Conservation (phyloP, 371 early-diverging fungal species). For the Mortierella polycephala region DNA sequence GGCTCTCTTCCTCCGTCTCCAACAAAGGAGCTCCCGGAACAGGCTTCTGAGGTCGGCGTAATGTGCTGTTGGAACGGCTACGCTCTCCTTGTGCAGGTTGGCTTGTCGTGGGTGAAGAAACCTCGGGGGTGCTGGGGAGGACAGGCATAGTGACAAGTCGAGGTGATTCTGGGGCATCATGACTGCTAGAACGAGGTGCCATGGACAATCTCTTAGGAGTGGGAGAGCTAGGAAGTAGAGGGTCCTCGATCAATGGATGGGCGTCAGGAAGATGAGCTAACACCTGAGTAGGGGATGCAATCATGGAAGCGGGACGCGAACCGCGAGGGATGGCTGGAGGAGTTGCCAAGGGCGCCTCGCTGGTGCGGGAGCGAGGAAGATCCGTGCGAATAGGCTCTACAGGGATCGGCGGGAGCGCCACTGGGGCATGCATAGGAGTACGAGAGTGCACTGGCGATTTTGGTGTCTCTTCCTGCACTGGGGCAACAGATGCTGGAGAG, state of each 20-base stretch:
- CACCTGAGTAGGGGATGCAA: conserved; percentile 24
- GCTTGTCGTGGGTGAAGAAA: conserved; percentile 15
- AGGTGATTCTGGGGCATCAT: conserved; percentile 26
- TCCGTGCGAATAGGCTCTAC: conserved; percentile 26
- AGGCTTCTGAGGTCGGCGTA: conserved; percentile 40
- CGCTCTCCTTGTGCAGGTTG: conserved; percentile 16
- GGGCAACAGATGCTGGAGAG: conserved; percentile 6
- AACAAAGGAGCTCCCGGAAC: conserved; percentile 39
- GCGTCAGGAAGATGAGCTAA: conserved; percentile 14
- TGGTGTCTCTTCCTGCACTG: conserved; percentile 20
- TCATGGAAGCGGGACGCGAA: conserved; percentile 48
- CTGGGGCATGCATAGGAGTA: conserved; percentile 20
- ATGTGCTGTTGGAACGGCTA: conserved; percentile 24
- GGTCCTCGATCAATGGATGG: conserved; percentile 19
- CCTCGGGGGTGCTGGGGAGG: conserved; percentile 11
- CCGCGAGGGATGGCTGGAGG: conserved; percentile 34
- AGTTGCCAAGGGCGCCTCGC: conserved; percentile 26
- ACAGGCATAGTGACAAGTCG: conserved; percentile 15
- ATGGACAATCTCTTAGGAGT: conserved; percentile 37
- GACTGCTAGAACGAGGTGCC: conserved; percentile 32
- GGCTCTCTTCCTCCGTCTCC: conserved; percentile 15
- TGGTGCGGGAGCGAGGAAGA: conserved; percentile 23
- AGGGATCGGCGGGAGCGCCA: conserved; percentile 24
- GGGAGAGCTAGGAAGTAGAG: conserved; percentile 37
- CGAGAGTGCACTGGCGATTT: conserved; percentile 21